Percentiles rank a stretch among this genome's conserved stretches.
These are phyloP conservation scores for Vickermania spadyakhi DNA, from an alignment of 208 protist species.

Conservation along the genomic window DNA sequence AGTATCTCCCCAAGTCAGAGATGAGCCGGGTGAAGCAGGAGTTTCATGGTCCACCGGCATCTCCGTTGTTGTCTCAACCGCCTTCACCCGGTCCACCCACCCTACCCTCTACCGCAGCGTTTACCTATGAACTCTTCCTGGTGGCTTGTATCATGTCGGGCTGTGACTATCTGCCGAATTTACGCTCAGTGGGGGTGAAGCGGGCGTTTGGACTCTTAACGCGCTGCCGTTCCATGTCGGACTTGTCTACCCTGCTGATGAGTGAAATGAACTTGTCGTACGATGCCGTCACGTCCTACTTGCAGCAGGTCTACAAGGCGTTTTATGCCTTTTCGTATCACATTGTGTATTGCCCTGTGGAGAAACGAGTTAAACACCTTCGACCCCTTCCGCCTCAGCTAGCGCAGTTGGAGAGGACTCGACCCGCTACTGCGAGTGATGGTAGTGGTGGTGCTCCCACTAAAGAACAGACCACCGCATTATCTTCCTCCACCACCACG, in stretches of 20 bases:
- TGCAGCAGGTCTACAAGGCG: conserved; percentile 32
- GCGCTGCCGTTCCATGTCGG: conserved; percentile 27
- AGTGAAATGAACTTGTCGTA: conserved; percentile 40
- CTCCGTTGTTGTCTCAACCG: background rate
- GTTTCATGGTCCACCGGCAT: background rate
- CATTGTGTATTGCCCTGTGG: conserved; percentile 77
- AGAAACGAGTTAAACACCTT: conserved; percentile 24
- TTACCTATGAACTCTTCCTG: conserved; percentile 83
- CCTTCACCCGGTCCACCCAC: background rate
- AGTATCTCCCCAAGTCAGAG: background rate
- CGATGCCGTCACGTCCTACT: conserved; percentile 58
- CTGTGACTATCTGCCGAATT: conserved; percentile 95
- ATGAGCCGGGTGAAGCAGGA: background rate
- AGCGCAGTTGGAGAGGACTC: background rate
- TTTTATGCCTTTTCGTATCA: conserved; percentile 88
- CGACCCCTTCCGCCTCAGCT: conserved; percentile 32
- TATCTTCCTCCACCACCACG: background rate
- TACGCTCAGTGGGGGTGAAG: conserved; percentile 90
- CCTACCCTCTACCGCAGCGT: conserved; percentile 11
- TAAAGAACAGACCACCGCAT: background rate
- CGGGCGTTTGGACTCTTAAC: conserved; percentile 85
- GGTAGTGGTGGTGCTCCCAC: background rate
- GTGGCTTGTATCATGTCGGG: conserved; percentile 94
- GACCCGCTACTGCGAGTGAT: background rate
- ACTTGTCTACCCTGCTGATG: conserved; percentile 34